Conservation (phyloP, 352 stramenopile species). For the Phytopythium vexans region DNA sequence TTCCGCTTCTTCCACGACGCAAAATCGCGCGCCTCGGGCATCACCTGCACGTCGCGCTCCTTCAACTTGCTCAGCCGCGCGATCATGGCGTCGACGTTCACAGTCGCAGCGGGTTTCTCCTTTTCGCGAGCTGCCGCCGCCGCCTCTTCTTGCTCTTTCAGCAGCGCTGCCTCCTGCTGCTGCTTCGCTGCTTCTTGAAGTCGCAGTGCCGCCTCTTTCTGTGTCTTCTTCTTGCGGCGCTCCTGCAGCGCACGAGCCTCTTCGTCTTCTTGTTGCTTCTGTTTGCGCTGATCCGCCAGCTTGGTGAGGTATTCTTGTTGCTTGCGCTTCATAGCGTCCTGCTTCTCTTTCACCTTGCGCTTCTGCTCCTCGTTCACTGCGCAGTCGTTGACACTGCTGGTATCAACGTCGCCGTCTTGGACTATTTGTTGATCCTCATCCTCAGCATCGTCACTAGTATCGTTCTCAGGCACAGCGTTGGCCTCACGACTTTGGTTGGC, state of each 20-base stretch:
- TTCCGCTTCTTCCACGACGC: constrained; percentile 89
- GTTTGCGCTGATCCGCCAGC: constrained; percentile 55
- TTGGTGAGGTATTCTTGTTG: constrained; percentile 67
- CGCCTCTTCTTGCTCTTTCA: constrained; percentile 38
- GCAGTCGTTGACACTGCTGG: constrained; percentile 10
- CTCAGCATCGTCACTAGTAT: constrained; percentile 7
- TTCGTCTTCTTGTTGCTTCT: constrained; percentile 73
- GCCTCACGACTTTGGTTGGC: constrained; percentile 19
- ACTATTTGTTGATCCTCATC: constrained; percentile 6
- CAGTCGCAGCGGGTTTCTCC: constrained; percentile 11
- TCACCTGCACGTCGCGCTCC: constrained; percentile 56
- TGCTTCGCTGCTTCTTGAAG: constrained; percentile 56
- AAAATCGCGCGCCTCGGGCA: constrained; percentile 79
- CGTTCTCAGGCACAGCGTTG: constrained; percentile 8
- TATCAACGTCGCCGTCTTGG: constrained; percentile 1
- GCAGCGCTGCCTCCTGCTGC: constrained; percentile 20
- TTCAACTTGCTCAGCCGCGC: constrained; percentile 74
- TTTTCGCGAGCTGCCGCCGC: constrained; percentile 28
- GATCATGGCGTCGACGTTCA: constrained; percentile 71
- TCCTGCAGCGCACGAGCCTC: constrained; percentile 49
- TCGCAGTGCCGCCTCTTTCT: constrained; percentile 48
- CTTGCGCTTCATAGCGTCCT: constrained; percentile 51
- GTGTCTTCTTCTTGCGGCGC: constrained; percentile 46
- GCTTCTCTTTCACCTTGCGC: constrained; percentile 36
- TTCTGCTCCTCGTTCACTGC: constrained; percentile 26